Percentiles rank a stretch among this genome's conserved stretches.
Evolutionary conservation across 208 protist genomes (phyloP).

Genomic region (Lotmaria passim): DNA sequence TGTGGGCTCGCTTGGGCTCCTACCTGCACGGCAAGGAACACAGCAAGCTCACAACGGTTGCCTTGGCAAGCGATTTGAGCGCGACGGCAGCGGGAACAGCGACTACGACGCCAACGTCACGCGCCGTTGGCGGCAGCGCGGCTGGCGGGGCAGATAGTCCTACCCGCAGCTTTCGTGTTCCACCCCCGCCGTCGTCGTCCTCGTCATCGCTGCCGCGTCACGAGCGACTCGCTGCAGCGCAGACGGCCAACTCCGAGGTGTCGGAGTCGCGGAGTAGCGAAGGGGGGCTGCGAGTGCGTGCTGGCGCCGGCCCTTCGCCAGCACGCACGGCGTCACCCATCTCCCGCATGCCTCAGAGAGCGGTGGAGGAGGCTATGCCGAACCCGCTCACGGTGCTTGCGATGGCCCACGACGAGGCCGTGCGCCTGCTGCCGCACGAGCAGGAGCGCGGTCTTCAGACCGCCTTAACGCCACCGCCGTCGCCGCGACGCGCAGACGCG

Average conservation of each 20-base stretch:
- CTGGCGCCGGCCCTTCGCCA: not conserved
- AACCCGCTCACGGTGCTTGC: conserved; percentile 25
- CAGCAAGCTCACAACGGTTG: not conserved
- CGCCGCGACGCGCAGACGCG: conserved; percentile 2
- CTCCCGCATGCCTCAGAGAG: not conserved
- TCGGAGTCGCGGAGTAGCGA: conserved; percentile 18
- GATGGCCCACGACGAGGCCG: conserved; percentile 13
- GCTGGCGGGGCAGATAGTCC: not conserved
- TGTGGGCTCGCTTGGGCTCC: conserved; percentile 10
- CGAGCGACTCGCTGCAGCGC: not conserved
- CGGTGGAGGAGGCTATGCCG: conserved; percentile 10
- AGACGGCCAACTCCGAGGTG: conserved; percentile 6
- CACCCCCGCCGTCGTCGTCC: not conserved
- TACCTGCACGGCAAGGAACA: conserved; percentile 13
- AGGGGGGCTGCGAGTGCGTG: not conserved
- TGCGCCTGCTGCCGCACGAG: conserved; percentile 10
- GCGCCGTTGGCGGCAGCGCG: too few relatives aligned
- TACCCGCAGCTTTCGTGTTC: not conserved
- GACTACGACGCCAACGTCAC: not conserved
- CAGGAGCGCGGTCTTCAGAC: not conserved
- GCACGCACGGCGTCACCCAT: not conserved
- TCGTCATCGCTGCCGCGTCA: conserved; percentile 1
- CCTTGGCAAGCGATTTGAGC: not conserved
- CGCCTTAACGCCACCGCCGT: conserved; percentile 13
- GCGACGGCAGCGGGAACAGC: not conserved